These are phyloP conservation scores for Clarireedia sp. DNA, from an alignment of 2,329 filamentous ascomycete species.

Conservation along the genomic window DNA sequence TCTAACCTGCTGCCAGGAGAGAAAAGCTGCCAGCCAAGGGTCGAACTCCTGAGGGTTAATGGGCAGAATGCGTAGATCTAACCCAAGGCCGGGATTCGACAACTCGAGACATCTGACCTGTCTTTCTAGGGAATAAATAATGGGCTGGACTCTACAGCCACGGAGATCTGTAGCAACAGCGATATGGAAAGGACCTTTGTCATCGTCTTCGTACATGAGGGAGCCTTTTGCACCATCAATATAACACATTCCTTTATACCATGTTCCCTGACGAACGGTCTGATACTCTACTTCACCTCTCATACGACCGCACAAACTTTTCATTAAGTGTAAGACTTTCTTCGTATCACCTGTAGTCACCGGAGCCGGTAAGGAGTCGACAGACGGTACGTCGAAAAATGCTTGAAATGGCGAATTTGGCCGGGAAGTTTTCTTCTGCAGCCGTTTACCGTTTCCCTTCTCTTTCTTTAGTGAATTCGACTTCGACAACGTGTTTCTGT, in stretches of 20 bases:
- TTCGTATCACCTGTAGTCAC: constrained; percentile 60
- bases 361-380: constrained; percentile 52
- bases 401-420: constrained; percentile 43
- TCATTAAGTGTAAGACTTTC: constrained; percentile 69
- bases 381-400: constrained; percentile 44
- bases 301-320: constrained; percentile 69
- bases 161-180: constrained; percentile 66
- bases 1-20: constrained; percentile 73
- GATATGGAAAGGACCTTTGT: constrained; percentile 55
- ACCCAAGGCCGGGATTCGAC: constrained; percentile 43
- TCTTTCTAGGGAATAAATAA: constrained; percentile 37
- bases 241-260: constrained; percentile 65
- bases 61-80: constrained; percentile 59
- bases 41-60: constrained; percentile 59
- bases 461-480: constrained; percentile 34
- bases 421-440: constrained; percentile 48
- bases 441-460: constrained; percentile 32
- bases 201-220: constrained; percentile 66
- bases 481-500: constrained; percentile 26
- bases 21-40: constrained; percentile 69
- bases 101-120: constrained; percentile 47
- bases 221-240: constrained; percentile 70
- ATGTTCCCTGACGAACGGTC: constrained; percentile 50
- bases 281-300: constrained; percentile 70
- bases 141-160: constrained; percentile 60